These are phyloP conservation scores for Peronospora farinosa DNA, from an alignment of 352 stramenopile genomes.

Conservation along the genomic window DNA sequence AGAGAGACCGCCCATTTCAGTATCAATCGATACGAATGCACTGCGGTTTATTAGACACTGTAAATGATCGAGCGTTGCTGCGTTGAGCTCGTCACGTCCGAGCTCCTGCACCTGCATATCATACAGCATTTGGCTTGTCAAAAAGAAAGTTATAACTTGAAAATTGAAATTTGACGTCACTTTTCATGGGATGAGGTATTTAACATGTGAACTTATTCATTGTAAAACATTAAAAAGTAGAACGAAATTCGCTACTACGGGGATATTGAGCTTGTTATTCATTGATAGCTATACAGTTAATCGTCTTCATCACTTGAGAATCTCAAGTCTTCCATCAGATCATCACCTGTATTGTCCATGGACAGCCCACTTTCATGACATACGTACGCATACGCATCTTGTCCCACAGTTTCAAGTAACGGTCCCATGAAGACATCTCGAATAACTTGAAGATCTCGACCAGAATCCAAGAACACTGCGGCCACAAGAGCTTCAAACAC, in stretches of 20 bases:
- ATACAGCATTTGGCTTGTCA: slow-evolving; percentile 3
- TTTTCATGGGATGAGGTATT: no score
- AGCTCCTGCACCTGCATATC: slow-evolving; percentile 31
- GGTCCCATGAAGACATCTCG: slow-evolving; percentile 81
- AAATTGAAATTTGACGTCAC: no score
- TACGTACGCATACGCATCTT: slow-evolving; percentile 69
- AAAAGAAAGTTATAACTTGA: no score
- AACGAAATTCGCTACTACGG: neutral
- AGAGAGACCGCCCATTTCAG: slow-evolving; percentile 67
- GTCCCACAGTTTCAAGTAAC: slow-evolving; percentile 58
- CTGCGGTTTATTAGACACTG: slow-evolving; percentile 27
- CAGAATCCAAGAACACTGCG: slow-evolving; percentile 81
- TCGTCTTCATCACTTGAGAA: slow-evolving; percentile 41
- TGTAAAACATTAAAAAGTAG: no score
- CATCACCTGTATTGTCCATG: slow-evolving; percentile 26
- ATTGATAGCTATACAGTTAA: slow-evolving; percentile 1
- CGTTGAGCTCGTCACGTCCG: slow-evolving; percentile 26
- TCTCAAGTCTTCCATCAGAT: slow-evolving; percentile 43
- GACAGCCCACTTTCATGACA: slow-evolving; percentile 63
- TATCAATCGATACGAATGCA: slow-evolving; percentile 71
- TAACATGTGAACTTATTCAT: no score
- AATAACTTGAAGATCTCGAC: slow-evolving; percentile 56
- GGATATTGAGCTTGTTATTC: neutral
- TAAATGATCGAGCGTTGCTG: slow-evolving; percentile 28
- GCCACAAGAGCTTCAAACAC: slow-evolving; percentile 85